Evolutionary conservation across 1,284 basidiomycete species (phyloP), one percentile per base, ranked within the genome.

Genomic region (Microbotryum scabiosae): DNA sequence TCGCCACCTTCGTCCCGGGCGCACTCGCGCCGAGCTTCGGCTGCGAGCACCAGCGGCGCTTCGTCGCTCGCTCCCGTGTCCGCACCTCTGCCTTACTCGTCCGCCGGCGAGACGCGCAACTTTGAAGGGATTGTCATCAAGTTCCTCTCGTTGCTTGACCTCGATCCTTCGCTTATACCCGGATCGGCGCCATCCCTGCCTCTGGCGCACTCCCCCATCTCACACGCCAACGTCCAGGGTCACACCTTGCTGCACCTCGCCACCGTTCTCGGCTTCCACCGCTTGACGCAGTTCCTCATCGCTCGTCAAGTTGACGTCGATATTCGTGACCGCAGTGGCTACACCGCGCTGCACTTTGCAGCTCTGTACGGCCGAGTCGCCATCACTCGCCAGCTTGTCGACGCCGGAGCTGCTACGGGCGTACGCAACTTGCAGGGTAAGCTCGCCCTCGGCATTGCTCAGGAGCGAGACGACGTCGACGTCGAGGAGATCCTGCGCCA

Each of bases 321-420:
- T 73, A 81, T 82, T 3, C 84, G 89, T 59, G 96, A 98, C 75
- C 80, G 82, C 63, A 96, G 91, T 73, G 94, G 94, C 7, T 91
- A 82, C 72, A 97, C 93, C 0, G 84, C 94, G 0, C 78, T 97
- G 44, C 90, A 94, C 73, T 86, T 94, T 72, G 88, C 92, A 18
- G 86, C 84, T 0, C 77, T 93, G 48, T 80, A 80, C 21, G 82
- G 82, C 26, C 84, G 86, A 23, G 76, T 79, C 50, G 79, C 82
- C 12, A 90, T 89, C 72, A 82, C 84, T 0, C 78, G 80, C 46
- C 75, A 85, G 5, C 79, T 98, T 32, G 72, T 96, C 18, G 78
- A 82, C 18, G 87, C 84, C 30, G 90, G 90, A 18, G 93, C 93
- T 0, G 84, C 88, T 60, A 75, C 80, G 49, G 85, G 87, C 69